phyloP scores from a whole-genome alignment of 805 yeast species.

The Candida ulmi region DNA sequence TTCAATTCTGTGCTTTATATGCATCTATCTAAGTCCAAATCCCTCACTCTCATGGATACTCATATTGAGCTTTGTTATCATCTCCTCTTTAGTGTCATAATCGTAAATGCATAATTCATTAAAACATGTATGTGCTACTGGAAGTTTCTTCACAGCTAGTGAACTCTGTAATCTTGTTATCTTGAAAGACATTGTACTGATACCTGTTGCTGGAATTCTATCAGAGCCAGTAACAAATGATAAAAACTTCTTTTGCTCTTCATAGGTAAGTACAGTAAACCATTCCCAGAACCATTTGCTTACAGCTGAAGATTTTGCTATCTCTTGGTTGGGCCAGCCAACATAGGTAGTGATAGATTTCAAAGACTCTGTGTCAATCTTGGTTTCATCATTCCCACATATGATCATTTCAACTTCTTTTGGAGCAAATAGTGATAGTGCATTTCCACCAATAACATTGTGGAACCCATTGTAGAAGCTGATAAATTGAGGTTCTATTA shows the following conservation, averaged over 20 bases:
- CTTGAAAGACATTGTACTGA: constrained; percentile 66
- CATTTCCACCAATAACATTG: constrained; percentile 74
- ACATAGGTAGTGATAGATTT: constrained; percentile 68
- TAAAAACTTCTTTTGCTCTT: constrained; percentile 57
- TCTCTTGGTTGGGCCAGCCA: constrained; percentile 48
- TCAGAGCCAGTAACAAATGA: constrained; percentile 87
- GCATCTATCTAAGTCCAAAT: constrained; percentile 65
- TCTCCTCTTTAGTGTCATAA: constrained; percentile 49
- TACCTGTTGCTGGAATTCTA: constrained; percentile 88
- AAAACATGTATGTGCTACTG: constrained; percentile 91
- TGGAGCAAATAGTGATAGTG: constrained; percentile 72
- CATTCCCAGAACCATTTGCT: constrained; percentile 88
- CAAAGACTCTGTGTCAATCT: constrained; percentile 60
- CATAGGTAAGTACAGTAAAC: constrained; percentile 39
- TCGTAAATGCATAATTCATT: constrained; percentile 78
- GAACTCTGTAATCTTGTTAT: constrained; percentile 46
- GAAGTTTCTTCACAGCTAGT: constrained; percentile 41
- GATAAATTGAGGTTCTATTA: constrained; percentile 46
- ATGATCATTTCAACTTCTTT: constrained; percentile 75
- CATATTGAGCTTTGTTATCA: constrained; percentile 50
- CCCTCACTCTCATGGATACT: constrained; percentile 83
- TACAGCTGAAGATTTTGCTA: constrained; percentile 32
- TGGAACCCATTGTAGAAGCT: constrained; percentile 69
- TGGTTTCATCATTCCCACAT: constrained; percentile 66
- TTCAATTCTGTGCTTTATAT: no score